Conservation (phyloP, 352 stramenopile species). For the Pythium vanterpoolii region DNA sequence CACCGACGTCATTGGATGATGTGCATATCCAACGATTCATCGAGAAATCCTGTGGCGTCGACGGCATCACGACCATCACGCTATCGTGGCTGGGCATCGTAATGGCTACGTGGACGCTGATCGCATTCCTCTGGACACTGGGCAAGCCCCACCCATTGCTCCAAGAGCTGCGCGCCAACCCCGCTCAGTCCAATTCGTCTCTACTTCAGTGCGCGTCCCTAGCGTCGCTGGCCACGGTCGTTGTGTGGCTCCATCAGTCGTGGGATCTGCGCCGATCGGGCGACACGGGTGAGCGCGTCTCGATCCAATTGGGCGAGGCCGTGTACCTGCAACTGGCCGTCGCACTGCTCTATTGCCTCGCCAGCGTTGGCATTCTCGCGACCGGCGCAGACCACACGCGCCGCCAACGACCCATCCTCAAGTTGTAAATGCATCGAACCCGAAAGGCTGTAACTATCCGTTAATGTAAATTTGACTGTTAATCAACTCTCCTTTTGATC, state of each 20-base stretch:
- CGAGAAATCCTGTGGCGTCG: slow-evolving; percentile 22
- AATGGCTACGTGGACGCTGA: slow-evolving; percentile 6
- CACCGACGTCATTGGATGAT: slow-evolving; percentile 23
- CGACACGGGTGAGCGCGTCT: slow-evolving; percentile 12
- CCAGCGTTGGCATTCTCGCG: slow-evolving; percentile 12
- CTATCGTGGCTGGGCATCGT: slow-evolving; percentile 9
- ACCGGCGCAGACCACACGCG: slow-evolving; percentile 6
- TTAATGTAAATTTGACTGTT: background rate
- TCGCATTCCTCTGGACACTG: slow-evolving; percentile 15
- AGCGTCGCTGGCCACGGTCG: slow-evolving; percentile 1
- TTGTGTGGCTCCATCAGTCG: slow-evolving; percentile 25
- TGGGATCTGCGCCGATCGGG: slow-evolving; percentile 15
- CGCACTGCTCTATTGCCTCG: slow-evolving; percentile 15
- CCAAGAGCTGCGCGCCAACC: background rate
- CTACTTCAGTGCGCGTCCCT: slow-evolving; percentile 13
- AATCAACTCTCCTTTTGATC: background rate
- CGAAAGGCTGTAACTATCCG: background rate
- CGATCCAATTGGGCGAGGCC: slow-evolving; percentile 18
- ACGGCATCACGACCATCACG: slow-evolving; percentile 12
- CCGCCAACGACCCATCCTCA: slow-evolving; percentile 9
- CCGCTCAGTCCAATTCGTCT: slow-evolving; percentile 9
- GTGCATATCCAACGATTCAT: slow-evolving; percentile 23
- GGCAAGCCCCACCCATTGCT: slow-evolving; percentile 3
- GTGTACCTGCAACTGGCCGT: slow-evolving; percentile 21
- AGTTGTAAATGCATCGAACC: slow-evolving; percentile 6